Evolutionary conservation across 345 rosid species (phyloP).

Genomic region (Rhodomyrtus tomentosa): DNA sequence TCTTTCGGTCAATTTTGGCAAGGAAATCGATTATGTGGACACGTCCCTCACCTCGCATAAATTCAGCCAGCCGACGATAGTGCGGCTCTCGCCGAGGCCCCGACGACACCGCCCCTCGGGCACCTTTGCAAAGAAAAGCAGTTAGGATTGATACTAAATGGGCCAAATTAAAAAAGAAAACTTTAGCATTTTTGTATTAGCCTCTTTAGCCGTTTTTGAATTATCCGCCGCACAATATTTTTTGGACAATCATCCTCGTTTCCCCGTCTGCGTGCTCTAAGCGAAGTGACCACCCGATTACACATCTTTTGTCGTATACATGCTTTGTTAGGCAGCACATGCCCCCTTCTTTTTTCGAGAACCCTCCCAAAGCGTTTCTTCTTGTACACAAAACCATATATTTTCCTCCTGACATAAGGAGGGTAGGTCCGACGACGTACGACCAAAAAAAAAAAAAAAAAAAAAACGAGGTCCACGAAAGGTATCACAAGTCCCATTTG

Average conservation of each 20-base stretch:
- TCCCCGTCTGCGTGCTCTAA: neutral
- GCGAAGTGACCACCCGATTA: neutral
- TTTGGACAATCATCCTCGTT: no score
- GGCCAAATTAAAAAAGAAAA: neutral
- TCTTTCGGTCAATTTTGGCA: neutral
- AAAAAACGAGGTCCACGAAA: neutral
- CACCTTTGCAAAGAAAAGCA: neutral
- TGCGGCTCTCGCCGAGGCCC: neutral
- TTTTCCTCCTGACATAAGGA: neutral
- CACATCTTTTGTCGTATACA: neutral
- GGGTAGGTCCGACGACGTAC: neutral
- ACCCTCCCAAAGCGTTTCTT: neutral
- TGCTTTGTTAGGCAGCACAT: neutral
- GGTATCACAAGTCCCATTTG: neutral
- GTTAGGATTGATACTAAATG: neutral
- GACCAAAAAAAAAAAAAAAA: neutral
- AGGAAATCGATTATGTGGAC: neutral
- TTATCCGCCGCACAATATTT: no score
- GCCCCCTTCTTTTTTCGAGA: neutral
- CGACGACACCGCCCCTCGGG: fast-evolving
- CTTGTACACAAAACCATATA: neutral
- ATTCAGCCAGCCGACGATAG: neutral
- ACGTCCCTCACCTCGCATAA: no score
- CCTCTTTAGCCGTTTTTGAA: no score
- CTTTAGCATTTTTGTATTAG: no score